These are phyloP conservation scores for Penicillium decumbens DNA, from an alignment of 2,329 filamentous ascomycete genomes.

Conservation along the genomic window DNA sequence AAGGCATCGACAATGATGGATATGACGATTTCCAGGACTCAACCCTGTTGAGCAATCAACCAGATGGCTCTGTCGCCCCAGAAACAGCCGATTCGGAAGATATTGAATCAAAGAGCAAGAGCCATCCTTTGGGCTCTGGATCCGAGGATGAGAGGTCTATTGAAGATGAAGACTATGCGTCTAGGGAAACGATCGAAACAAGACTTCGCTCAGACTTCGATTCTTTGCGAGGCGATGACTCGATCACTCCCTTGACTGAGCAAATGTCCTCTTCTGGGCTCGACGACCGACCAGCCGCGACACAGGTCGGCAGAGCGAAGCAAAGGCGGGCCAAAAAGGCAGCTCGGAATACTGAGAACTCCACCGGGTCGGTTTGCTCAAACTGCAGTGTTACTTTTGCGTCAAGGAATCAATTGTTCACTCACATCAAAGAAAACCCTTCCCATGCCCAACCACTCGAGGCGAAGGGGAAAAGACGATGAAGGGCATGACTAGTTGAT, in stretches of 20 bases:
- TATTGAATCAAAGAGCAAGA: neutral
- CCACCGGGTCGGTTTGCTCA: slow-evolving; percentile 61
- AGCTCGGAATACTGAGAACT: slow-evolving; percentile 30
- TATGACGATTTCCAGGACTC: neutral
- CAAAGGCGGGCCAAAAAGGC: slow-evolving; percentile 51
- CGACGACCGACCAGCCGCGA: slow-evolving; percentile 16
- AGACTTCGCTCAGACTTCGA: slow-evolving; percentile 31
- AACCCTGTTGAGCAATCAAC: neutral
- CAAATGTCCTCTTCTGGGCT: slow-evolving; percentile 19
- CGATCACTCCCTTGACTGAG: slow-evolving; percentile 14
- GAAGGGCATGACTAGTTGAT: neutral
- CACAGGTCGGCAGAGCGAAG: slow-evolving; percentile 50
- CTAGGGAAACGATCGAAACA: slow-evolving; percentile 39
- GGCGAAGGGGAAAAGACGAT: slow-evolving; percentile 1
- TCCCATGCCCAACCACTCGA: slow-evolving; percentile 56
- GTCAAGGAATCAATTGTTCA: slow-evolving; percentile 67
- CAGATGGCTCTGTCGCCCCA: neutral
- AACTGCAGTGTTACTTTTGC: slow-evolving; percentile 74
- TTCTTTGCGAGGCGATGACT: slow-evolving; percentile 6
- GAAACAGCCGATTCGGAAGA: neutral
- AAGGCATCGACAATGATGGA: neutral
- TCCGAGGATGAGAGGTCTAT: neutral
- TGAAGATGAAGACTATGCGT: slow-evolving; percentile 39
- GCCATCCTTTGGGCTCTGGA: neutral
- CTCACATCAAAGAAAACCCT: slow-evolving; percentile 60